Evolutionary conservation across 2,329 filamentous ascomycete genomes (phyloP), one percentile per base, ranked within the genome.

Genomic region (Keithomyces neogunnii): DNA sequence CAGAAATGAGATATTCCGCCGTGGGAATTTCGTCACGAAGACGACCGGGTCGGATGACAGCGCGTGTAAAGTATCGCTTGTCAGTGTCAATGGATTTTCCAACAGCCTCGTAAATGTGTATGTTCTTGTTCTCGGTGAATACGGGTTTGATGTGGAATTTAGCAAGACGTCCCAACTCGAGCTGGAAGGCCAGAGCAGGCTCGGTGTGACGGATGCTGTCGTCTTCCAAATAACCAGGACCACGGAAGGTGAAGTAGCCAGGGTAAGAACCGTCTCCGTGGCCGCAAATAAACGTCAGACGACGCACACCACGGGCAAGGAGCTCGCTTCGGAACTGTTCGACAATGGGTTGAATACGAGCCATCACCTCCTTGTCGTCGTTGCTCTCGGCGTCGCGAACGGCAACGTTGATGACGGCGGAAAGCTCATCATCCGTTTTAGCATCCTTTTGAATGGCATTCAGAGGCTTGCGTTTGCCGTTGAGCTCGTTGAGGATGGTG

Each of bases 71-170:
- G 81, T 97, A 99, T 60, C 93, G 87, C 82, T 96, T 96, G 72
- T 99, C 93, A 51, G 88, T 91, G 67, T 96, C 91, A 39, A 91
- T 87, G 47, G 88, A 88, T 77, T 96, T 99, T 65, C 93, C 93
- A 62, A 95, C 76, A 59, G 89, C 93, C 77, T 97, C 91, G 72
- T 97, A 99, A 54, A 99, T 91, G 76, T 99, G 93, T 58, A 99
- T 96, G 73, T 95, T 97, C 66, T 95, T 88, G 78, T 99, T 99
- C 73, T 97, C 91, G 0, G 93, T 97, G 74, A 99, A 99, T 48
- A 99, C 90, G 2, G 93, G 92, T 75, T 91, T 95, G 73, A 97
- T 95, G 74, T 90, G 85, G 82, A 99, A 99, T 75, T 96, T 97
- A 64, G 87, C 88, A 32, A 99, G 82, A 69, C 93, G 88, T 53